Evolutionary conservation across 805 yeast species (phyloP).

Genomic region (Naumovozyma baii): DNA sequence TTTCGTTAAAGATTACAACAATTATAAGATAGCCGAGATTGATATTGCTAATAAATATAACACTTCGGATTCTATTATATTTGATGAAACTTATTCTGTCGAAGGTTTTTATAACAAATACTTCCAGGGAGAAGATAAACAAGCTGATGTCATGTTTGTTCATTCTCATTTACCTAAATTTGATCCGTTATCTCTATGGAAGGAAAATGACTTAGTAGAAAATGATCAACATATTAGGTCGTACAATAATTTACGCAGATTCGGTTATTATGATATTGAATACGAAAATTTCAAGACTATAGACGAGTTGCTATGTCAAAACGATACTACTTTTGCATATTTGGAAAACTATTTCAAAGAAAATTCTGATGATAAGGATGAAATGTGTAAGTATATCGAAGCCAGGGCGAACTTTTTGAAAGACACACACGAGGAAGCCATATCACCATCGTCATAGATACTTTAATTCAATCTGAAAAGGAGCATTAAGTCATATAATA

Average conservation of each 20-base stretch:
- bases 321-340: constrained; percentile 14
- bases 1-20: constrained; percentile 49
- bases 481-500: too few relatives aligned
- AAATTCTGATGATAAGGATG: constrained; percentile 6
- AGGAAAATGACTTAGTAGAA: constrained; percentile 13
- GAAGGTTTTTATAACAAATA: constrained; percentile 6
- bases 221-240: constrained; percentile 10
- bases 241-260: constrained; percentile 9
- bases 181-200: constrained; percentile 26
- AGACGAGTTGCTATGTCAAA: constrained; percentile 6
- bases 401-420: constrained; percentile 14
- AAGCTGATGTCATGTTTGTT: constrained; percentile 27
- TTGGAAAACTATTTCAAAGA: constrained; percentile 8
- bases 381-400: constrained; percentile 20
- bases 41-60: constrained; percentile 4
- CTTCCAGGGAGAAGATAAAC: constrained; percentile 6
- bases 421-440: constrained; percentile 16
- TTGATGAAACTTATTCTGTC: constrained; percentile 4
- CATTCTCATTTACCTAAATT: constrained; percentile 36
- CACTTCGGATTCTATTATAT: constrained; percentile 2
- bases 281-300: constrained; percentile 6
- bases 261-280: constrained; percentile 22
- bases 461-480: too few relatives aligned
- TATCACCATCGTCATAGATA: too few relatives aligned
- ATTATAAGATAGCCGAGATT: constrained; percentile 9